Conservation (phyloP, 345 rosid species). For the Theobroma cacao region DNA sequence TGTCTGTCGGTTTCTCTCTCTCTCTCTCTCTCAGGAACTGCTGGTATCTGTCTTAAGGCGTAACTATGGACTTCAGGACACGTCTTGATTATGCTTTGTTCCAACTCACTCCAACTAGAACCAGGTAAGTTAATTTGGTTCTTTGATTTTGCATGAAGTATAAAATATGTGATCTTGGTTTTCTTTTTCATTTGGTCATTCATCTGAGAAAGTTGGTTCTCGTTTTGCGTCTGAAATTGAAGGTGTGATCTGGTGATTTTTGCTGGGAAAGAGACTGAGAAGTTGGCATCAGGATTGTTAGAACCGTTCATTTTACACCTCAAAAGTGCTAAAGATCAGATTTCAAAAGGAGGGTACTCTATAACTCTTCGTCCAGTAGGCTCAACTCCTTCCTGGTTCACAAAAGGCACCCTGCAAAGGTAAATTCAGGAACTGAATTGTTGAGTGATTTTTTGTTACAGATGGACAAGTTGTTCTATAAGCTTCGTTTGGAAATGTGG, state of each 20-base stretch:
- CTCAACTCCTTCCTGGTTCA: conserved; percentile 69
- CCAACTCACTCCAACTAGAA: conserved; percentile 96
- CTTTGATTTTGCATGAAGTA: not conserved
- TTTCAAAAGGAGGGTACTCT: conserved; percentile 87
- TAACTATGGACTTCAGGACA: conserved; percentile 74
- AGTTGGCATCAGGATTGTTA: conserved; percentile 81
- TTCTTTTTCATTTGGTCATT: not conserved
- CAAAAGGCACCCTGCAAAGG: conserved; percentile 89
- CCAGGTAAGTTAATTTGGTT: conserved; percentile 52
- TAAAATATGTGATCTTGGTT: not conserved
- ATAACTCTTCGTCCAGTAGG: conserved; percentile 65
- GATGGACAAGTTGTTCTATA: not conserved
- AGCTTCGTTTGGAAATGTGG: not conserved
- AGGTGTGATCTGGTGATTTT: conserved; percentile 92
- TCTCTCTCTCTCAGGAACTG: conserved; percentile 10
- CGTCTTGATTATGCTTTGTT: conserved; percentile 84
- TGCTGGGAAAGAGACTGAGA: conserved; percentile 71
- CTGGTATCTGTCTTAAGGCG: conserved; percentile 7
- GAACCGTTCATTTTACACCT: conserved; percentile 85
- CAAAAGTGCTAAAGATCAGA: conserved; percentile 78
- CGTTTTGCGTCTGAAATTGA: conserved; percentile 12
- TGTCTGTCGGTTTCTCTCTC: not conserved
- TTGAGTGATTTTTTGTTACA: not conserved
- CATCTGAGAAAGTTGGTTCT: not conserved
- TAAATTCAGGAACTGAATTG: conserved; percentile 12